Evolutionary conservation across 2,329 filamentous ascomycete species (phyloP), one percentile per base, ranked within the genome.

Genomic region (Colletotrichum euphorbiae): DNA sequence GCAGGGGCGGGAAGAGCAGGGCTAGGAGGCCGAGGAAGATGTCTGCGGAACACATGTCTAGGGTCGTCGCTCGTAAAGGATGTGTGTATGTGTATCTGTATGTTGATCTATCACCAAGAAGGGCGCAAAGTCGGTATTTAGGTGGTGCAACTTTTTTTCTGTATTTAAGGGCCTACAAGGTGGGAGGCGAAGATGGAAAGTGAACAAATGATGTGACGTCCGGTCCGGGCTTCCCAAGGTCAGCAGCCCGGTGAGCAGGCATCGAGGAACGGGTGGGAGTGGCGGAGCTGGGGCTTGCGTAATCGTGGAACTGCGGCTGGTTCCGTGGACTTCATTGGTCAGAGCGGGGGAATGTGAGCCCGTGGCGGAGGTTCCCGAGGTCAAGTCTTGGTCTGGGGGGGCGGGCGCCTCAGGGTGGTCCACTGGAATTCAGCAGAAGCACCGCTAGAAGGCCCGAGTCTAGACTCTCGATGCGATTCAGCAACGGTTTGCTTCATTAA

Each of bases 21-120:
- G 89, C 89, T 71, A 91, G 77, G 43, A 90, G 74, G 77, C 85
- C 87, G 71, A 91, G 86, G 76, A 91, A 90, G 74, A 89, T 79
- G 76, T 91, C 89, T 58, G 84, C 74, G 63, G 84, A 81, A 78
- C 87, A 90, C 88, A 90, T 90, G 31, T 45, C 21, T 12, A n/a
- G 24, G 0, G 48, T 46, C 17, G 12, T 28, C 38, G 13, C 5
- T 42, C 28, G 24, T n/a, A 3, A 28, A 36, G 13, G 19, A 36
- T 54, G 17, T 17, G 19, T 15, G 33, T 50, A 13, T 24, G 11
- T 2, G n/a, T 4, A 12, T 4, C 13, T 11, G n/a, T 66, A 13
- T 50, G 19, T 42, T 40, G 43, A n/a, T n/a, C 15, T 33, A 17
- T 60, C 21, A 6, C 6, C 17, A 13, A 21, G 19, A 2, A 31